Evolutionary conservation across 352 stramenopile genomes (phyloP).

Genomic region (Pythium rishiriense): DNA sequence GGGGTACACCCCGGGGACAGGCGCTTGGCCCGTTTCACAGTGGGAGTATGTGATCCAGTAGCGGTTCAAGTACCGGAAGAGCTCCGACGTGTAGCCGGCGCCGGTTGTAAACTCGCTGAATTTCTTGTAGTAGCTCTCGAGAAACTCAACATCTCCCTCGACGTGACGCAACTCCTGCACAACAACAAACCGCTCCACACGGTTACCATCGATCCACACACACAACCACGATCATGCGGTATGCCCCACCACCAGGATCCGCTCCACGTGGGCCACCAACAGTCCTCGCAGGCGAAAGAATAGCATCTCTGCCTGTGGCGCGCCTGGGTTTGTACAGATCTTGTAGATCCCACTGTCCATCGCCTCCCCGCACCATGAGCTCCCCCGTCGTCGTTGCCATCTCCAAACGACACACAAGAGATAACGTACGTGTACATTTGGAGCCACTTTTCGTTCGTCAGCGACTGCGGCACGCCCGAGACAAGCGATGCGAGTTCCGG

Average conservation of each 20-base stretch:
- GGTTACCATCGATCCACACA: not conserved
- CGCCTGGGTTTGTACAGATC: slow-evolving; percentile 84
- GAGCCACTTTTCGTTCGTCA: slow-evolving; percentile 85
- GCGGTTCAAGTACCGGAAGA: slow-evolving; percentile 85
- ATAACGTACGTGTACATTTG: slow-evolving; percentile 82
- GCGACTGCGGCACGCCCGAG: slow-evolving; percentile 57
- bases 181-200: not conserved
- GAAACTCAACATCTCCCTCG: slow-evolving; percentile 63
- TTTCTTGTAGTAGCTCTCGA: slow-evolving; percentile 62
- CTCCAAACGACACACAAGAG: not conserved
- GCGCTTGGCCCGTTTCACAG: slow-evolving; percentile 79
- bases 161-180: slow-evolving; percentile 53
- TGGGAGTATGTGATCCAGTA: slow-evolving; percentile 90
- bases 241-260: slow-evolving; percentile 43
- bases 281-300: slow-evolving; percentile 78
- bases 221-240: not conserved
- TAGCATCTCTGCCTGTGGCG: slow-evolving; percentile 77
- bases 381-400: too few species aligned
- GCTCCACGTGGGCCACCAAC: slow-evolving; percentile 67
- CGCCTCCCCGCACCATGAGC: too few species aligned
- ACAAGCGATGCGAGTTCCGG: slow-evolving; percentile 73
- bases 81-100: slow-evolving; percentile 77
- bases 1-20: slow-evolving; percentile 80
- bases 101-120: slow-evolving; percentile 79
- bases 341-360: slow-evolving; percentile 76